phyloP scores from a whole-genome alignment of 2,329 filamentous ascomycete species.

The Drechslera avenae region DNA sequence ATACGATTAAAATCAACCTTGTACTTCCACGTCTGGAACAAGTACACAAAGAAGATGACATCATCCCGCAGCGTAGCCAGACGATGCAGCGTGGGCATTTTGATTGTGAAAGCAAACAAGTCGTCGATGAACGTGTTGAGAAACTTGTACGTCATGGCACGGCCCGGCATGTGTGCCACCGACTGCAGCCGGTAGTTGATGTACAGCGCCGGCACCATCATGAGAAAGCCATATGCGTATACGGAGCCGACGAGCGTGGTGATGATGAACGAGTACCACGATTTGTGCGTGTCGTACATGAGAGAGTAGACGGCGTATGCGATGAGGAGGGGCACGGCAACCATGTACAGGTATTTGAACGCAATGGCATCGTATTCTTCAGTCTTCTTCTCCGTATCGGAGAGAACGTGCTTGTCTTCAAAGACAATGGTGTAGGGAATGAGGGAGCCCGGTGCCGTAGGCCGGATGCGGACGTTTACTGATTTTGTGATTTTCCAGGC shows the following conservation, averaged over 20 bases:
- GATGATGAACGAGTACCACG: conserved; percentile 96
- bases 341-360: conserved; percentile 94
- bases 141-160: conserved; percentile 98
- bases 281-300: conserved; percentile 93
- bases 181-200: conserved; percentile 96
- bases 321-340: conserved; percentile 84
- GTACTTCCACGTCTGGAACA: conserved; percentile 95
- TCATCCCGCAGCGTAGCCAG: conserved; percentile 93
- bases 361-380: conserved; percentile 98
- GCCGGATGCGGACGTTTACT: conserved; percentile 82
- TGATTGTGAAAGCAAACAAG: conserved; percentile 97
- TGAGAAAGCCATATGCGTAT: conserved; percentile 97
- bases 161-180: conserved; percentile 94
- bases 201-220: conserved; percentile 98
- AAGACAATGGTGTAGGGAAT: conserved; percentile 83
- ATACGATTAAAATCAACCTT: conserved; percentile 88
- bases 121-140: conserved; percentile 99
- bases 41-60: conserved; percentile 95
- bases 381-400: conserved; percentile 94
- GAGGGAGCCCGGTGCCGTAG: conserved; percentile 68
- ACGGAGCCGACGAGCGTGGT: conserved; percentile 93
- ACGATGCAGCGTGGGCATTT: conserved; percentile 94
- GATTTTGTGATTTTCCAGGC: conserved; percentile 97
- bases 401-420: conserved; percentile 96
- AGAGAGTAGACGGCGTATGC: conserved; percentile 92